phyloP scores from a whole-genome alignment of 352 stramenopile species.

The Albugo laibachii region DNA sequence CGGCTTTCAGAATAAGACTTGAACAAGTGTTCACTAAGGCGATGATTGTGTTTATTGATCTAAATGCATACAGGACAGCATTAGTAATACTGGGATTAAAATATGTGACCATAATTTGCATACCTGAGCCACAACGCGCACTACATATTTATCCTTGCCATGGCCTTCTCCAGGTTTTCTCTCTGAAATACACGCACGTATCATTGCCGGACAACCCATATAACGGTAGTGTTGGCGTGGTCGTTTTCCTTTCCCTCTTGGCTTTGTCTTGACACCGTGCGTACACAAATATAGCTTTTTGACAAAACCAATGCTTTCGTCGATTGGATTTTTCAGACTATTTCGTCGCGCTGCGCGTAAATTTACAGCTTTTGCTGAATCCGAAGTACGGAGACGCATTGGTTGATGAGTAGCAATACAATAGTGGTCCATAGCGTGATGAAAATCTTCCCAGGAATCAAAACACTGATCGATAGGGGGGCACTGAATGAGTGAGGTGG shows the following conservation, averaged over 20 bases:
- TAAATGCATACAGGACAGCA: slow-evolving; percentile 3
- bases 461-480: slow-evolving; percentile 50
- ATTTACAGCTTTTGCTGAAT: slow-evolving; percentile 65
- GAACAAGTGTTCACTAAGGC: slow-evolving; percentile 68
- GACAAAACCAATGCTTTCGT: slow-evolving; percentile 66
- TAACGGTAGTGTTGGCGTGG: slow-evolving; percentile 67
- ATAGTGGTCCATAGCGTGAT: slow-evolving; percentile 63
- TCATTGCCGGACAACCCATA: slow-evolving; percentile 69
- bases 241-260: slow-evolving; percentile 55
- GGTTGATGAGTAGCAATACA: slow-evolving; percentile 51
- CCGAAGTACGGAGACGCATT: slow-evolving; percentile 59
- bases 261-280: slow-evolving; percentile 69
- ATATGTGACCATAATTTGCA: background rate
- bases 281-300: slow-evolving; percentile 76
- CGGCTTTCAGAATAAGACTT: slow-evolving; percentile 74
- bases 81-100: background rate
- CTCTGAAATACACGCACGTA: slow-evolving; percentile 64
- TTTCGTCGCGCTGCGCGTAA: slow-evolving; percentile 60
- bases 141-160: slow-evolving; percentile 55
- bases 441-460: slow-evolving; percentile 70
- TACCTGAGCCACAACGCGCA: slow-evolving; percentile 64
- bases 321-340: slow-evolving; percentile 68
- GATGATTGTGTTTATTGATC: slow-evolving; percentile 75
- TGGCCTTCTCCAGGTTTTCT: slow-evolving; percentile 31
- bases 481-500: slow-evolving; percentile 37